Conservation (phyloP, 371 early-diverging fungal species). For the Zychaea mexicana region DNA sequence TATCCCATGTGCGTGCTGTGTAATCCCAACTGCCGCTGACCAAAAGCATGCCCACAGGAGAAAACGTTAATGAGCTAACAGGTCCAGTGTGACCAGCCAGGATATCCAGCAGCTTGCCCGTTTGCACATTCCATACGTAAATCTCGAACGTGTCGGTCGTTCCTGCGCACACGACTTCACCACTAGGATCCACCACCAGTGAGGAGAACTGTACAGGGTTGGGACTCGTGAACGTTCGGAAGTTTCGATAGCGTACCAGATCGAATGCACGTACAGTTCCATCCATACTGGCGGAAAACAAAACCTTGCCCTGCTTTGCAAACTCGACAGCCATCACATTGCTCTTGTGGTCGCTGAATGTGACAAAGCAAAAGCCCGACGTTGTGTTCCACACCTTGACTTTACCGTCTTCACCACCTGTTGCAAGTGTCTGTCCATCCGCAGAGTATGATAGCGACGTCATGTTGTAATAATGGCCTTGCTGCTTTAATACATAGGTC, state of each 20-base stretch:
- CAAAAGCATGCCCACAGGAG: constrained; percentile 74
- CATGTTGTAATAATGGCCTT: constrained; percentile 96
- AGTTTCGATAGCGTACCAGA: constrained; percentile 95
- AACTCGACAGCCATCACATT: constrained; percentile 87
- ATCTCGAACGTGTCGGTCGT: constrained; percentile 95
- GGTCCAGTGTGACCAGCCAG: constrained; percentile 95
- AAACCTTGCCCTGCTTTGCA: constrained; percentile 88
- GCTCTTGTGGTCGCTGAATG: constrained; percentile 92
- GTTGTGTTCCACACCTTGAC: constrained; percentile 96
- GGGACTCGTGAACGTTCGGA: constrained; percentile 95
- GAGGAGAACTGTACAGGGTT: constrained; percentile 94
- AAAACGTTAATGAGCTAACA: constrained; percentile 83
- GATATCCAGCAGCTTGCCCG: constrained; percentile 94
- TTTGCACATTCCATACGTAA: constrained; percentile 97
- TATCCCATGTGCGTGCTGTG: constrained; percentile 93
- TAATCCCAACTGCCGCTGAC: constrained; percentile 95
- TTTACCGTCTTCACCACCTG: constrained; percentile 97
- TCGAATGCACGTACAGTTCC: constrained; percentile 98
- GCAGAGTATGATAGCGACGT: constrained; percentile 85
- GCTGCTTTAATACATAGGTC: constrained; percentile 96
- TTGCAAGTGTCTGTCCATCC: constrained; percentile 94
- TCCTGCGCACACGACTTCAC: constrained; percentile 96
- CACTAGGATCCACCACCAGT: constrained; percentile 93
- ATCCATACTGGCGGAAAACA: constrained; percentile 94
- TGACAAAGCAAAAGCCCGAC: constrained; percentile 96